Evolutionary conservation across 116 monocot genomes (phyloP).

Genomic region (Trichopus zeylanicus): DNA sequence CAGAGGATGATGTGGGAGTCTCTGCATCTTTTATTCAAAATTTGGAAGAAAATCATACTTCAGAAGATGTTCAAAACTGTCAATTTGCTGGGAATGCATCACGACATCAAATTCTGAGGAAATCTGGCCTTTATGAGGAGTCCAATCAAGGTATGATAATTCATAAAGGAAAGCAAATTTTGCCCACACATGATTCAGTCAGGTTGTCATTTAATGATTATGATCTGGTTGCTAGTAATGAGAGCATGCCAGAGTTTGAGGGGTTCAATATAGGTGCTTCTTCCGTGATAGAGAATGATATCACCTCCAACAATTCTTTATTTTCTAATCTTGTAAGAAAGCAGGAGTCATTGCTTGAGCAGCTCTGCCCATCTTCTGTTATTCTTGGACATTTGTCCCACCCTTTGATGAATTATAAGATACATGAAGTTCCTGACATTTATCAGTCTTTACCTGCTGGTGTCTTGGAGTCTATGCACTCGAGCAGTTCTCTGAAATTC

Average conservation of each 20-base stretch:
- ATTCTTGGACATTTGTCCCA: slow-evolving; percentile 14
- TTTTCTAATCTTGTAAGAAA: slow-evolving; percentile 25
- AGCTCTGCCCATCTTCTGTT: slow-evolving; percentile 19
- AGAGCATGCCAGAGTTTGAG: slow-evolving; percentile 52
- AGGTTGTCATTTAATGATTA: neutral
- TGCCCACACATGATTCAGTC: slow-evolving; percentile 4
- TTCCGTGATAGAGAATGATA: slow-evolving; percentile 11
- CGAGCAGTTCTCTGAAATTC: slow-evolving; percentile 12
- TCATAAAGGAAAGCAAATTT: neutral
- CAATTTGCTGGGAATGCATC: neutral
- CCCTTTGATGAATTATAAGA: slow-evolving; percentile 29
- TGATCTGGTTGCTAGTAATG: slow-evolving; percentile 11
- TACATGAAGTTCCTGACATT: slow-evolving; percentile 23
- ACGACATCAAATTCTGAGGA: neutral
- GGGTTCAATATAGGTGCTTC: slow-evolving; percentile 39
- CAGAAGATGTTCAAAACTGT: neutral
- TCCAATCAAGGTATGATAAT: neutral
- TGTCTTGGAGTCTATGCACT: slow-evolving; percentile 13
- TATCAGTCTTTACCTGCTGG: slow-evolving; percentile 34
- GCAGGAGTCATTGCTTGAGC: slow-evolving; percentile 23
- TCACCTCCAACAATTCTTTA: slow-evolving; percentile 16
- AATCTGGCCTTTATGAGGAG: neutral
- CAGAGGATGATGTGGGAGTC: neutral
- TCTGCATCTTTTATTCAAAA: neutral
- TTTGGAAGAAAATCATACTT: neutral